Percentiles rank a stretch among this genome's conserved stretches.
Conservation (phyloP, 1,284 basidiomycete genomes). For the Xerocomus nothofagi region DNA sequence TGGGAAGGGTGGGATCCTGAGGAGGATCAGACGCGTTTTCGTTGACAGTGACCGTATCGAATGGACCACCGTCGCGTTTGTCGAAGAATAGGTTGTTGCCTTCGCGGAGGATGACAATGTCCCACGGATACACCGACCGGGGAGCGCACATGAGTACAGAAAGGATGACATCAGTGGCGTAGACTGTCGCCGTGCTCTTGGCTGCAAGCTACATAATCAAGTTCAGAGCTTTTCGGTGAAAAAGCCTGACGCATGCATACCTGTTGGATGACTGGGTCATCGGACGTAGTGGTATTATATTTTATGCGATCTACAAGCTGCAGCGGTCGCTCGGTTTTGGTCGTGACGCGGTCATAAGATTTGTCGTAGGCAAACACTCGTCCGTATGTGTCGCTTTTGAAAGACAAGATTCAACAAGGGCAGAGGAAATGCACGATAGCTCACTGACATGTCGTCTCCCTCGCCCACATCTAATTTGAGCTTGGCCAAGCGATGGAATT, state of each 20-base stretch:
- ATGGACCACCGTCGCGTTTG: constrained; percentile 97
- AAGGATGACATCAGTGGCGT: constrained; percentile 95
- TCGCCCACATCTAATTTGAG: constrained; percentile 91
- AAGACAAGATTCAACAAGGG: constrained; percentile 5
- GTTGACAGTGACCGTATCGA: constrained; percentile 97
- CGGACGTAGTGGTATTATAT: constrained; percentile 97
- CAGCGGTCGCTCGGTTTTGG: constrained; percentile 88
- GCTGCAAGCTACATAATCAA: constrained; percentile 60
- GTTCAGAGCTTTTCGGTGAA: constrained; percentile 7
- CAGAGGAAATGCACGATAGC: neutral
- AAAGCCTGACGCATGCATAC: constrained; percentile 39
- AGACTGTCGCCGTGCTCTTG: constrained; percentile 82
- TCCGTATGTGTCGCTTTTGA: constrained; percentile 78
- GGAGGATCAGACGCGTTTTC: constrained; percentile 98
- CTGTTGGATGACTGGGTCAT: constrained; percentile 94
- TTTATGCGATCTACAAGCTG: constrained; percentile 94
- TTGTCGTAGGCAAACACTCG: constrained; percentile 94
- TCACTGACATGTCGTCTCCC: constrained; percentile 79
- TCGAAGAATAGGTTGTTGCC: constrained; percentile 96
- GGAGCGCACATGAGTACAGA: constrained; percentile 96
- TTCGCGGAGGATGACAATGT: constrained; percentile 93
- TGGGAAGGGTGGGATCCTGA: constrained; percentile 77
- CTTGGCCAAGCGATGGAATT: constrained; percentile 92
- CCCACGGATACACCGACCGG: constrained; percentile 97
- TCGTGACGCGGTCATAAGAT: constrained; percentile 92